phyloP scores from a whole-genome alignment of 331 rosid genomes.

The Quercus tomentella region DNA sequence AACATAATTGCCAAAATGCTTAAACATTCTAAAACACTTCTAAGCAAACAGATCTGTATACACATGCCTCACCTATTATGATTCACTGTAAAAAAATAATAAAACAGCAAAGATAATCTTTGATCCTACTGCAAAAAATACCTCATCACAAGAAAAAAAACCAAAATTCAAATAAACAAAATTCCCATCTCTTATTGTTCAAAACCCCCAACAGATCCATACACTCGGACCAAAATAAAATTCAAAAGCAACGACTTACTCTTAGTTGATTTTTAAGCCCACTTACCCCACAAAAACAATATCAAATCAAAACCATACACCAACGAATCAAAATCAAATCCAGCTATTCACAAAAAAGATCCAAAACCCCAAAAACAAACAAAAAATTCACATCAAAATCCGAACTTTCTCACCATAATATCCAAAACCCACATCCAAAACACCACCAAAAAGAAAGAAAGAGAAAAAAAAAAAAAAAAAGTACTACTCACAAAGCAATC shows the following conservation, averaged over 20 bases:
- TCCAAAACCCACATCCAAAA: neutral
- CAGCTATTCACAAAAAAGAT: neutral
- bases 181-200: neutral
- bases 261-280: neutral
- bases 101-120: neutral
- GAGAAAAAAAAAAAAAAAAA: neutral
- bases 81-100: neutral
- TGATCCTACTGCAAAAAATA: neutral
- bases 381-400: neutral
- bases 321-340: neutral
- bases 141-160: neutral
- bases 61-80: neutral
- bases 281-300: neutral
- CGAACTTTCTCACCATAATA: neutral
- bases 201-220: neutral
- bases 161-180: neutral
- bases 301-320: neutral
- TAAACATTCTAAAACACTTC: neutral
- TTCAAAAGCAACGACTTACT: neutral
- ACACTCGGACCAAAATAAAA: neutral
- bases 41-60: neutral
- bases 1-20: neutral
- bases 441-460: neutral
- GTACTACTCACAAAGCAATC: constrained; percentile 58
- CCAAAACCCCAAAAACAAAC: neutral